Evolutionary conservation across 106 monocot species (phyloP).

Genomic region (Phalaenopsis equestris): DNA sequence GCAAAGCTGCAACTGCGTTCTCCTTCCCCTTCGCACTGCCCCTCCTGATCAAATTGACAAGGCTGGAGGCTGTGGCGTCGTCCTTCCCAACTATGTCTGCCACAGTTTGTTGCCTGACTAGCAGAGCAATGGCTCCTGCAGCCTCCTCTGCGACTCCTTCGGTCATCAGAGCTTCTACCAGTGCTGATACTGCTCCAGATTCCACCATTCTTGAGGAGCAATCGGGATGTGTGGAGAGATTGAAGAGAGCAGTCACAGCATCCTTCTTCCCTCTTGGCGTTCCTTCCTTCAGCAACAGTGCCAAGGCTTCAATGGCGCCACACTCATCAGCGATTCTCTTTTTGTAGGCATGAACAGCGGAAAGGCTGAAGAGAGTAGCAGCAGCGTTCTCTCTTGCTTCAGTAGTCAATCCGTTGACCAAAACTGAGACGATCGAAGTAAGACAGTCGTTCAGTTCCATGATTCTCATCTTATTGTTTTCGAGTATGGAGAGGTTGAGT

Average conservation of each 20-base stretch:
- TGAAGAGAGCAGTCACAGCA: conserved; percentile 54
- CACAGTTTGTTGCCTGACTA: conserved; percentile 24
- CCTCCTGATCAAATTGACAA: conserved; percentile 34
- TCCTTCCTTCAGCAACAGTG: conserved; percentile 32
- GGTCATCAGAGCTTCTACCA: conserved; percentile 28
- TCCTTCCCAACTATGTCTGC: conserved; percentile 18
- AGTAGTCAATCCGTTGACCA: conserved; percentile 21
- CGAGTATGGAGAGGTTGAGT: conserved; percentile 45
- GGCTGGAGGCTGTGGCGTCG: conserved; percentile 2
- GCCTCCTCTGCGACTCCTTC: conserved; percentile 58
- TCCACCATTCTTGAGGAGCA: conserved; percentile 25
- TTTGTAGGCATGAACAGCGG: conserved; percentile 44
- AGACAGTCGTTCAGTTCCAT: conserved; percentile 46
- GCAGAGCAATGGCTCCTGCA: conserved; percentile 42
- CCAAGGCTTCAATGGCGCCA: conserved; percentile 27
- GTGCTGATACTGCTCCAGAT: conserved; percentile 29
- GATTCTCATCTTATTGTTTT: conserved; percentile 37
- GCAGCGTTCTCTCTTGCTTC: conserved; percentile 66
- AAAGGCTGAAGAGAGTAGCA: conserved; percentile 58
- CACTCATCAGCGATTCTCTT: conserved; percentile 34
- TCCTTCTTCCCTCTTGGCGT: conserved; percentile 55
- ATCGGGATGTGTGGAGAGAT: conserved; percentile 39
- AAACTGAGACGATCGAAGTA: conserved; percentile 25
- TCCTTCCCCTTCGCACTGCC: conserved; percentile 55
- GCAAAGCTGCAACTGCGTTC: conserved; percentile 49